These are phyloP conservation scores for Colletotrichum nymphaeae DNA, from an alignment of 2,329 filamentous ascomycete genomes.

Conservation along the genomic window DNA sequence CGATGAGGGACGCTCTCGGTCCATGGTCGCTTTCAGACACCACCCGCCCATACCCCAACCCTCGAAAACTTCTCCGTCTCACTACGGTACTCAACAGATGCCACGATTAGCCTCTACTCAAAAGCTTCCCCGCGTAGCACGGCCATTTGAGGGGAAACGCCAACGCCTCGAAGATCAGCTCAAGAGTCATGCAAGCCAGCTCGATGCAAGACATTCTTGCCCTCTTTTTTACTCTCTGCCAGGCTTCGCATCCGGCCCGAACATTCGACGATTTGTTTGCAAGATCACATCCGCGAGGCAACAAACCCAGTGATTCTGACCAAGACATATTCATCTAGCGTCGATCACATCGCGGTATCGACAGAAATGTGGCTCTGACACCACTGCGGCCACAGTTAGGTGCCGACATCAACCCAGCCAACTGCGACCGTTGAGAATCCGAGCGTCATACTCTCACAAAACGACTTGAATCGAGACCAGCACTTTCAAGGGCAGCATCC, in stretches of 20 bases:
- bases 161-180: constrained; percentile 7
- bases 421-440: background rate
- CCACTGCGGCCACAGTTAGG: background rate
- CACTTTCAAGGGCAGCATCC: background rate
- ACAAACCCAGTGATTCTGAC: background rate
- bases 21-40: background rate
- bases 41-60: background rate
- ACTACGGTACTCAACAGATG: background rate
- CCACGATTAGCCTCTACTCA: background rate
- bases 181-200: constrained; percentile 3
- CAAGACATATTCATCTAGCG: background rate
- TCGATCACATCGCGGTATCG: background rate
- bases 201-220: constrained; percentile 11
- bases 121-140: constrained; percentile 54
- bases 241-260: background rate
- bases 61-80: background rate
- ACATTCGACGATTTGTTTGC: background rate
- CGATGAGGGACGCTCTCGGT: background rate
- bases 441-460: background rate
- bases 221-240: background rate
- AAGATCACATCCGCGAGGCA: background rate
- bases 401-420: background rate
- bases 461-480: constrained; percentile 3
- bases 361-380: background rate
- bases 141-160: constrained; percentile 26